Conservation (phyloP, 2,329 filamentous ascomycete genomes). For the Alternaria triticina region DNA sequence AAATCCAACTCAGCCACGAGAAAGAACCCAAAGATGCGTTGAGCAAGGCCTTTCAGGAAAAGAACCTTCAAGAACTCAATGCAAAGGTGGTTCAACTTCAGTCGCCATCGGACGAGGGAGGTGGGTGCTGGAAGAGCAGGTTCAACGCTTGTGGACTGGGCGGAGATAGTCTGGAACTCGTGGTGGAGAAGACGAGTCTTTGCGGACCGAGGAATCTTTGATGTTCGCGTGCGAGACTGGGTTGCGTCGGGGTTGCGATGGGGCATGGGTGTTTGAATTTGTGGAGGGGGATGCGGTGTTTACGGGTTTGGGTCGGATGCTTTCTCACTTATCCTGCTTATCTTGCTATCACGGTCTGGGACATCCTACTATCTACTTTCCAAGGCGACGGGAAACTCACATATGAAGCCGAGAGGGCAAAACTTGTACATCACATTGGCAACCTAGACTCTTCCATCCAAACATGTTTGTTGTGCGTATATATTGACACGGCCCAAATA, state of each 20-base stretch:
- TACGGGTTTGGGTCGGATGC: neutral
- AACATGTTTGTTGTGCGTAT: neutral
- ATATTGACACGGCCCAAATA: neutral
- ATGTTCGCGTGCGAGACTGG: neutral
- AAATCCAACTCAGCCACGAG: conserved; percentile 34
- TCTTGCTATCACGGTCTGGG: neutral
- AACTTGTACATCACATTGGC: neutral
- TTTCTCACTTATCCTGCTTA: neutral
- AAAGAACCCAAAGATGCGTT: conserved; percentile 3
- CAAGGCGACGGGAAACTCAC: neutral
- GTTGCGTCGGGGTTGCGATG: neutral
- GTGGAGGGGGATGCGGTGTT: neutral
- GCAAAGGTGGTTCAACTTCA: conserved; percentile 17
- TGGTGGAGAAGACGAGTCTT: conserved; percentile 26
- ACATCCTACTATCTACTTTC: neutral
- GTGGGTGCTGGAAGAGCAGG: conserved; percentile 28
- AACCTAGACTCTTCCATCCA: neutral
- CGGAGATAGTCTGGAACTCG: conserved; percentile 29
- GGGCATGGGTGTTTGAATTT: neutral
- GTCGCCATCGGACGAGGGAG: neutral
- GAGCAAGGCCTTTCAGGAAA: conserved; percentile 22
- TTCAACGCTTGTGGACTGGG: conserved; percentile 29
- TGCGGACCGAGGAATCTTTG: conserved; percentile 40
- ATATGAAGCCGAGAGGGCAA: neutral
- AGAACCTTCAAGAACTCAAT: conserved; percentile 18